Conservation (phyloP, 345 rosid genomes). For the Erodium maritimum region DNA sequence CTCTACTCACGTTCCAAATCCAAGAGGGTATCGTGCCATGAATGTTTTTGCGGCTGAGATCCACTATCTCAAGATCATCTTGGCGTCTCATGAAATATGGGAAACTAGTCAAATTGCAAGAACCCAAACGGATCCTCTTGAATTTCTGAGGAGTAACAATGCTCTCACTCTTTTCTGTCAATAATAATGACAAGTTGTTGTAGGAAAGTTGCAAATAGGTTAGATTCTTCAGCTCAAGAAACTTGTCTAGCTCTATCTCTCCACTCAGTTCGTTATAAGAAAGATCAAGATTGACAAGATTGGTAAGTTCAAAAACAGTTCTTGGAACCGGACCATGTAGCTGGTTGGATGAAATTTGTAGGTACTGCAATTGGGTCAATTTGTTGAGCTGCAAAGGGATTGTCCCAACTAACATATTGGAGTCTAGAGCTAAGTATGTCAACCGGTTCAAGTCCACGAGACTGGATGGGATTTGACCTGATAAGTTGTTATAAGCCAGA, state of each 20-base stretch:
- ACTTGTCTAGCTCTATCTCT: neutral
- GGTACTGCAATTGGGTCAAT: no score
- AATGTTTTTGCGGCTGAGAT: conserved; percentile 1
- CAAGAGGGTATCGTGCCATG: conserved; percentile 2
- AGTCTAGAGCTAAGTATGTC: neutral
- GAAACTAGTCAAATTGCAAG: conserved; percentile 4
- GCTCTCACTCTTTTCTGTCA: neutral
- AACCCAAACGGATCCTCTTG: neutral
- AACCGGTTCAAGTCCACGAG: conserved; percentile 9
- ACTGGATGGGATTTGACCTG: conserved; percentile 10
- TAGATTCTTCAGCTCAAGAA: conserved; percentile 1
- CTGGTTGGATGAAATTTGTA: no score
- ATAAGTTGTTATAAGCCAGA: neutral
- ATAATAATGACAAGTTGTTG: conserved; percentile 3
- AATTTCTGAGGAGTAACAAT: neutral
- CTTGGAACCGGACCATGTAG: neutral
- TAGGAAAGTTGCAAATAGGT: neutral
- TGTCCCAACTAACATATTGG: conserved; percentile 2
- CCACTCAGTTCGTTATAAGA: neutral
- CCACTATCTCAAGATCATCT: neutral
- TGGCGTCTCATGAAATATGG: conserved; percentile 2
- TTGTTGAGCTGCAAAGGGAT: neutral
- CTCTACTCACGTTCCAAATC: neutral
- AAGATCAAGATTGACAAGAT: conserved; percentile 4
- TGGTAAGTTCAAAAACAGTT: conserved; percentile 2